Percentiles rank a stretch among this genome's conserved stretches.
Conservation (phyloP, 2,329 filamentous ascomycete species). For the Aspergillus spinulosporus region DNA sequence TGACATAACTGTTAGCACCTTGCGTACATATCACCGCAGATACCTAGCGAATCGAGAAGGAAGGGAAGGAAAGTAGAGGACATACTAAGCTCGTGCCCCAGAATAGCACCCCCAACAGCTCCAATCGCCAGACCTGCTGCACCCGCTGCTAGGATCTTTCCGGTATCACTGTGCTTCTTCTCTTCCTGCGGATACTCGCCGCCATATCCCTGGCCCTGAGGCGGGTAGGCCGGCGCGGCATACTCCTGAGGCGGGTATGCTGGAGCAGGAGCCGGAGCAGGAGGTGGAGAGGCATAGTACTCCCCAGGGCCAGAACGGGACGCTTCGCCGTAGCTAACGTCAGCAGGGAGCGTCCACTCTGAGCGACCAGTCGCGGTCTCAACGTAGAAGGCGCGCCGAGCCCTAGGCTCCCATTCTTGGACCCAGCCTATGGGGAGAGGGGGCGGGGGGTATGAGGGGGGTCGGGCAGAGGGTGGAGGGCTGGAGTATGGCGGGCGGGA, state of each 20-base stretch:
- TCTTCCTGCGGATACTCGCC: slow-evolving; percentile 25
- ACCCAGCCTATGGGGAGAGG: slow-evolving; percentile 61
- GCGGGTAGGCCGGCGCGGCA: neutral
- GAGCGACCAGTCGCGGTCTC: slow-evolving; percentile 62
- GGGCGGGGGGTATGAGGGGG: slow-evolving; percentile 48
- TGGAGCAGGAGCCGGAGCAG: neutral
- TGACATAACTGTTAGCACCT: neutral
- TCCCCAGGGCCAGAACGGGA: slow-evolving; percentile 6
- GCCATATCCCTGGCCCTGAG: slow-evolving; percentile 3
- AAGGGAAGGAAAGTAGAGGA: slow-evolving; percentile 15
- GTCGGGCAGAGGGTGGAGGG: slow-evolving; percentile 30
- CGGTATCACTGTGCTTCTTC: slow-evolving; percentile 49
- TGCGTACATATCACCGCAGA: neutral
- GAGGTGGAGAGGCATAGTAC: slow-evolving; percentile 26
- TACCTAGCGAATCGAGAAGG: too few relatives aligned
- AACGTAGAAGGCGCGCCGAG: slow-evolving; percentile 65
- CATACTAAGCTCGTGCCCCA: slow-evolving; percentile 59
- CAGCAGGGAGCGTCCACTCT: slow-evolving; percentile 64
- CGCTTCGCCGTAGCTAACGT: slow-evolving; percentile 17
- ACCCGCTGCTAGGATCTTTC: slow-evolving; percentile 57
- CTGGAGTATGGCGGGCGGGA: slow-evolving; percentile 32
- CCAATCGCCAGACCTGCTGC: slow-evolving; percentile 60
- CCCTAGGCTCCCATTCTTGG: slow-evolving; percentile 62
- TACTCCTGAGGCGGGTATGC: neutral
- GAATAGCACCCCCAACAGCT: slow-evolving; percentile 57